Evolutionary conservation across 2,329 filamentous ascomycete species (phyloP), one percentile per base, ranked within the genome.

Genomic region (Verticillium isaacii): DNA sequence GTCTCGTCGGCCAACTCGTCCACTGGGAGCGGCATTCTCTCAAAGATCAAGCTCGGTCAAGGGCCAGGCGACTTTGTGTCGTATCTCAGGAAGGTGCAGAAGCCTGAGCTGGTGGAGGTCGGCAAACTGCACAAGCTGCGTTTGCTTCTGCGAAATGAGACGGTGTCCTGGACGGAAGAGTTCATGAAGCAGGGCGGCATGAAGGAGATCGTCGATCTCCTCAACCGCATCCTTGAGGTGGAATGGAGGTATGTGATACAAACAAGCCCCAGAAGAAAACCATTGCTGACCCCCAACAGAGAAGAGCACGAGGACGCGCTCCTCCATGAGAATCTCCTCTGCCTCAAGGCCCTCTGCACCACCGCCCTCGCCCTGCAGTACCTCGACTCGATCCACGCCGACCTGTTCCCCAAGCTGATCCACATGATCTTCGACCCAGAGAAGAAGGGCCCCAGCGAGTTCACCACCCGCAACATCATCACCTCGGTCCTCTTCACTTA

Each of bases 371-470:
- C 93, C 1, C 82, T 97, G 69, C 86, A 90, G 66, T 91, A 94
- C 71, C 85, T 99, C 8, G 85, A 91, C 66, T 86, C 87, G 11
- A 91, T 97, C 62, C 92, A 96, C 67, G 80, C 82, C 6, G 89
- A 89, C 0, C 82, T 99, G 9, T 97, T 98, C 70, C 92, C 94
- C 2, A 91, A 91, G 32, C 80, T 99, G 56, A 78, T 98, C 56
- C 85, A 86, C 62, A 93, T 98, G 89, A 82, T 98, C 50, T 98
- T 98, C 70, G 93, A 97, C 70, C 92, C 96, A n/a, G 94, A 98
- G 73, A 96, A 93, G 80, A 98, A 98, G 74, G 95, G 95, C 0
- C 95, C 95, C 0, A 96, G 92, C 78, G 95, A 99, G 75, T 99
- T 97, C 74, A 95, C 91, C 5, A 98, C 95, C 14, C 89, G 95